Conservation (phyloP, 108 stramenopile genomes). For the Parmales sp. region DNA sequence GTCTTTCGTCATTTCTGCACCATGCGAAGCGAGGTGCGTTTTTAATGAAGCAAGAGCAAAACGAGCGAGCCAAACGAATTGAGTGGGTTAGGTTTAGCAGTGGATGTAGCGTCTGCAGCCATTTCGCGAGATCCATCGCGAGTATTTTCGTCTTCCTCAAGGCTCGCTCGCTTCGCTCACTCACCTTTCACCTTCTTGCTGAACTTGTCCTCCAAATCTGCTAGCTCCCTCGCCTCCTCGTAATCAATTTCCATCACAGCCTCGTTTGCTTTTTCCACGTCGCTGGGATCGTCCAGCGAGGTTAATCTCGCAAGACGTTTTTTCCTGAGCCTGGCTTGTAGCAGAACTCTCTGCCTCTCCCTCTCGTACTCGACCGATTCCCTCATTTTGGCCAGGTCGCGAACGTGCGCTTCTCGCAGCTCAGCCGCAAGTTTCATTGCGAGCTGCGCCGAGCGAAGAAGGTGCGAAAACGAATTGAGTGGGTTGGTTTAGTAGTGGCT, state of each 20-base stretch:
- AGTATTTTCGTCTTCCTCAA: no score
- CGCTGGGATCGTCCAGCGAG: no score
- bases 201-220: neutral
- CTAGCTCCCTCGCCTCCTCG: neutral
- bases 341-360: neutral
- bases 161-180: no score
- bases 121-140: no score
- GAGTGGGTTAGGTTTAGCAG: no score
- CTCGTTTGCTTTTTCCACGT: neutral
- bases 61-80: no score
- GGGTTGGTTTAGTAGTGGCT: no score
- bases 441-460: neutral
- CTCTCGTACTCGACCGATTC: neutral
- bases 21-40: no score
- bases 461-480: no score
- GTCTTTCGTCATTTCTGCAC: slow-evolving; percentile 4
- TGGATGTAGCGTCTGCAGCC: no score
- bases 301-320: neutral
- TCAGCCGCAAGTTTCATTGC: neutral
- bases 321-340: neutral
- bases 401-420: neutral
- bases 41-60: no score
- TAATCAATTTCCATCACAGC: neutral
- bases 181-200: neutral
- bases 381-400: slow-evolving; percentile 1